Evolutionary conservation across 2,329 filamentous ascomycete species (phyloP).

Genomic region (Colletotrichum cereale): DNA sequence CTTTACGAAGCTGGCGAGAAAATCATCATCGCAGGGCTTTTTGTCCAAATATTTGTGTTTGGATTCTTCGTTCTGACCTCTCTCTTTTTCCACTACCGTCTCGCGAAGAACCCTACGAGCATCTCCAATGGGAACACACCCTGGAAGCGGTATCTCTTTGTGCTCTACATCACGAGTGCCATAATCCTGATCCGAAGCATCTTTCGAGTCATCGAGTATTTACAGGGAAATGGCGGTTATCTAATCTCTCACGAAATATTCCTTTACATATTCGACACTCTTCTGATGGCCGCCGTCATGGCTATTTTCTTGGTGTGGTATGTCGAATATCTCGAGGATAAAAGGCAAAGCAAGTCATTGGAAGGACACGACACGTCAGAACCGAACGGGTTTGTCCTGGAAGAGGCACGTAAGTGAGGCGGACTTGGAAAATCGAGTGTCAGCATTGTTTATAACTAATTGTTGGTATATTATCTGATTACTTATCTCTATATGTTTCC

Average conservation of each 20-base stretch:
- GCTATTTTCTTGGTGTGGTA: constrained; percentile 39
- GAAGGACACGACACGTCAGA: too few relatives aligned
- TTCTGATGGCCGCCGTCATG: constrained; percentile 56
- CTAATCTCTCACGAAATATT: constrained; percentile 56
- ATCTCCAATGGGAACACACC: constrained; percentile 36
- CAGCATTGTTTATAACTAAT: too few relatives aligned
- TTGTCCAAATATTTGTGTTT: constrained; percentile 66
- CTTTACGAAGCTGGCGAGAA: constrained; percentile 52
- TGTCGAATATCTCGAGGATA: too few relatives aligned
- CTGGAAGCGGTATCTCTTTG: constrained; percentile 48
- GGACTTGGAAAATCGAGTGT: too few relatives aligned
- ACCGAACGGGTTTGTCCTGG: too few relatives aligned
- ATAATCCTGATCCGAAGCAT: constrained; percentile 60
- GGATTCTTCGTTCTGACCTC: constrained; percentile 63
- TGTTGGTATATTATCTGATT: too few relatives aligned
- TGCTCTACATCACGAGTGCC: constrained; percentile 48
- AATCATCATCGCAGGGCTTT: constrained; percentile 64
- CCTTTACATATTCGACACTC: constrained; percentile 58
- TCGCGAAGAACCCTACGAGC: constrained; percentile 38
- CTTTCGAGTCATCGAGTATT: constrained; percentile 62
- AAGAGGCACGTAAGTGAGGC: too few relatives aligned
- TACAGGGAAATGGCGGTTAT: constrained; percentile 55
- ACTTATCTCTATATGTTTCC: too few relatives aligned
- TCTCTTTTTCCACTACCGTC: constrained; percentile 56
- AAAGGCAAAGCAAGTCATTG: too few relatives aligned